Conservation (phyloP, 78 protist species). For the Protostelium mycophagum region DNA sequence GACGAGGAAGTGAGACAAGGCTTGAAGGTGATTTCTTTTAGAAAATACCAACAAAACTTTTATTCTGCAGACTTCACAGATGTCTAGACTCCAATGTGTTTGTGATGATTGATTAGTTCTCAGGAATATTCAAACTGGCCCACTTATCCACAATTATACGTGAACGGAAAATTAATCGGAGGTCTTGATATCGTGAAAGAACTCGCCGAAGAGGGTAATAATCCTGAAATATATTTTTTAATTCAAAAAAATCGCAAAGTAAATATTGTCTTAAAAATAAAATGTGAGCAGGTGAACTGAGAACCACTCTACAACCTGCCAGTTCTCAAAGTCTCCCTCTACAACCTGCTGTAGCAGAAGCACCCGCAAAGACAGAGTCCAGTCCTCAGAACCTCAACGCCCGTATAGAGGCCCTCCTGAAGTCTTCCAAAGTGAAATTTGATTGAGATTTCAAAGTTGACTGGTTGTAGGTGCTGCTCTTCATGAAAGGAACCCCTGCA, state of each 20-base stretch:
- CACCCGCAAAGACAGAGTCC: background rate
- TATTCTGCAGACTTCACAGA: background rate
- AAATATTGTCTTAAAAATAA: too few relatives aligned
- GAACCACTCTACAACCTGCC: background rate
- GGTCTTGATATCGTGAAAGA: conserved; percentile 81
- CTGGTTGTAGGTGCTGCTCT: conserved; percentile 52
- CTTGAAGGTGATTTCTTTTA: conserved; percentile 17
- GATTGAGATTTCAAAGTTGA: background rate
- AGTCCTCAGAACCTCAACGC: background rate
- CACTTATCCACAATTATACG: conserved; percentile 83
- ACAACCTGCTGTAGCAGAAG: background rate
- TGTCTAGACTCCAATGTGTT: background rate
- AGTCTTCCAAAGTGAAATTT: background rate
- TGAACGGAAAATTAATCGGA: conserved; percentile 84
- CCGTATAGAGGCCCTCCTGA: background rate
- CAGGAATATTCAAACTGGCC: conserved; percentile 76
- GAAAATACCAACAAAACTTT: background rate
- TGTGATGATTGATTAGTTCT: background rate
- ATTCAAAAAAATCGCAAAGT: background rate
- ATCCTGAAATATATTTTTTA: background rate
- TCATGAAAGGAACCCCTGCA: conserved; percentile 85
- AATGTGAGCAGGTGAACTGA: background rate
- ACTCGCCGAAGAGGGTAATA: conserved; percentile 51
- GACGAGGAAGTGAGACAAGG: conserved; percentile 79
- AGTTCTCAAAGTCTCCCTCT: background rate